These are phyloP conservation scores for Saccharomyces pastorianus DNA, from an alignment of 1,139 yeast species.

Conservation along the genomic window DNA sequence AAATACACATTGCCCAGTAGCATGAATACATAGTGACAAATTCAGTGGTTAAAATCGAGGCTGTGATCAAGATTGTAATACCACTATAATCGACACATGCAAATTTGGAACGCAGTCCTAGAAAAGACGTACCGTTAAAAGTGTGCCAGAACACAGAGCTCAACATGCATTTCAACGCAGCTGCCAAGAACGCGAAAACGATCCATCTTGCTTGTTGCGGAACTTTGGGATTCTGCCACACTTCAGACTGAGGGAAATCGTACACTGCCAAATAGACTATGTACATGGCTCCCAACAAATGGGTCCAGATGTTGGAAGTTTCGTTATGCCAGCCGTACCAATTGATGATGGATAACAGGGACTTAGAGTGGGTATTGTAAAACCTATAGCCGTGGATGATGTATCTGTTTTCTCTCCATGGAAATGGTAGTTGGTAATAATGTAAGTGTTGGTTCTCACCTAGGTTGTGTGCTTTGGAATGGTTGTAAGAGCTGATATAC, in stretches of 20 bases:
- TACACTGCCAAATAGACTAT: constrained; percentile 48
- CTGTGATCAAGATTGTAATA: constrained; percentile 79
- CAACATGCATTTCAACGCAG: constrained; percentile 67
- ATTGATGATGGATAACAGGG: constrained; percentile 33
- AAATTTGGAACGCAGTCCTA: constrained; percentile 57
- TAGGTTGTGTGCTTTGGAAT: constrained; percentile 47
- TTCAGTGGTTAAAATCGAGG: constrained; percentile 83
- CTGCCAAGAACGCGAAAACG: constrained; percentile 56
- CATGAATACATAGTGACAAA: constrained; percentile 59
- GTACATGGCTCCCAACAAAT: constrained; percentile 57
- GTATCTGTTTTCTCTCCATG: constrained; percentile 89
- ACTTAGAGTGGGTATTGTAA: constrained; percentile 53
- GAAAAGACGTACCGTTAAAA: constrained; percentile 67
- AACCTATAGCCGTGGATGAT: constrained; percentile 82
- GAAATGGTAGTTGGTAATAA: constrained; percentile 80
- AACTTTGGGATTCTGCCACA: constrained; percentile 32
- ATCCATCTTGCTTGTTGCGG: constrained; percentile 38
- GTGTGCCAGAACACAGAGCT: constrained; percentile 91
- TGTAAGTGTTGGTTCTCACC: constrained; percentile 59
- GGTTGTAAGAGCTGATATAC: constrained; percentile 44
- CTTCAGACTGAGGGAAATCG: constrained; percentile 54
- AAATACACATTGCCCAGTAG: constrained; percentile 30
- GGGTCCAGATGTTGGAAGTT: constrained; percentile 91
- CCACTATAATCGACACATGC: constrained; percentile 97
- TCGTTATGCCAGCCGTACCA: constrained; percentile 66